These are phyloP conservation scores for Monilinia fructigena DNA, from an alignment of 2,329 filamentous ascomycete species.

Conservation along the genomic window DNA sequence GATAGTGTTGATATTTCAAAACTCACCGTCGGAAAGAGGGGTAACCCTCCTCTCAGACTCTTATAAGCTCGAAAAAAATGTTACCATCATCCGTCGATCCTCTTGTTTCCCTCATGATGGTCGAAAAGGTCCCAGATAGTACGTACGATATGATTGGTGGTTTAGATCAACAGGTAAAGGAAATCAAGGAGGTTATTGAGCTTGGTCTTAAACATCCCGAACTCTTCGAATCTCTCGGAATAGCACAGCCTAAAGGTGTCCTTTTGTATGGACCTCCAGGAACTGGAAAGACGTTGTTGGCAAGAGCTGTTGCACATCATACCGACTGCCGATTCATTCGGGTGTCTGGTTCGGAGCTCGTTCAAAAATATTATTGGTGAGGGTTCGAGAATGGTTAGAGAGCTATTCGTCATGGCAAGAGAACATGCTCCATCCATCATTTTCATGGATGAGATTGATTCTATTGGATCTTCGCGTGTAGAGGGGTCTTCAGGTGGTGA, in stretches of 20 bases:
- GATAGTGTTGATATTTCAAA: constrained; percentile 93
- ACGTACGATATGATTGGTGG: constrained; percentile 99
- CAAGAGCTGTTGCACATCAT: constrained; percentile 94
- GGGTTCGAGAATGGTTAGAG: constrained; percentile 95
- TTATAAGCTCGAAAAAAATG: constrained; percentile 99
- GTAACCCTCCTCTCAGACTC: constrained; percentile 95
- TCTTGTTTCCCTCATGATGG: constrained; percentile 99
- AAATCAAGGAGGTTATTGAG: constrained; percentile 99
- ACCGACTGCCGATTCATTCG: constrained; percentile 99
- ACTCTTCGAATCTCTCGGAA: constrained; percentile 97
- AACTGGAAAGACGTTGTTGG: constrained; percentile 94
- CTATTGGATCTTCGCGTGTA: constrained; percentile 94
- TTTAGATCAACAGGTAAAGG: constrained; percentile 98
- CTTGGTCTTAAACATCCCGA: constrained; percentile 97
- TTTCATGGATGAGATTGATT: constrained; percentile 99
- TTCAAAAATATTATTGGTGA: constrained; percentile 99
- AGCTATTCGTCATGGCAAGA: constrained; percentile 98
- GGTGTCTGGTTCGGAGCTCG: constrained; percentile 91
- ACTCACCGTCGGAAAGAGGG: constrained; percentile 95
- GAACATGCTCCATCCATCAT: constrained; percentile 98
- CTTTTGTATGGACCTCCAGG: constrained; percentile 94
- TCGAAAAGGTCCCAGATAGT: constrained; percentile 98
- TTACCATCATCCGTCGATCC: constrained; percentile 97
- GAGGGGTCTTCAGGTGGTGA: constrained; percentile 94
- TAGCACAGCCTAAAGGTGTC: constrained; percentile 96